Evolutionary conservation across 306 rosid genomes (phyloP), one percentile per base, ranked within the genome.

Genomic region (Inga oerstediana): DNA sequence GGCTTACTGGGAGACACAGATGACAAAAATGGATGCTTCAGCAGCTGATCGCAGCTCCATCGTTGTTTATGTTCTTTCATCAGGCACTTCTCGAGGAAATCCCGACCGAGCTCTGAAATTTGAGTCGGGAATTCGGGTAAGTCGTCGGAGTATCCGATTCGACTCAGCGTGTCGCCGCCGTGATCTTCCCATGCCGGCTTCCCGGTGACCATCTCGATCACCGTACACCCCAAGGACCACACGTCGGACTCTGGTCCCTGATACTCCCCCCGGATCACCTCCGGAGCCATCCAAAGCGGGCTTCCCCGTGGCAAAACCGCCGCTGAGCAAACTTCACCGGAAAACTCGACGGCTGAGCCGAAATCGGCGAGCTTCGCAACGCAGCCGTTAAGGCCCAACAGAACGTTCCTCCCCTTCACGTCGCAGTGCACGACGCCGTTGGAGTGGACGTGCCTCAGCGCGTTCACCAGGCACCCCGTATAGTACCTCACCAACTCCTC

Each of bases 281-380:
- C 97, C 72, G 97, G 95, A 3, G 94, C 97, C 97, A 93, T 93
- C 97, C 95, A 91, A 15, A 93, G 80, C 1, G 97, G 97, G 24
- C 93, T 93, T 8, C 97, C 97, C 3, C 97, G 92, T 5, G 92
- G 94, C 34, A 27, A 2, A 4, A 84, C 22, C 51, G 12, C 48
- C 66, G 2, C 19, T 14, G 44, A 56, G 0, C 27, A 0, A 0
- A 3, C 67, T 7, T 15, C 37, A 5, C 14, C 24, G 1, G 80
- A 12, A 0, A 72, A 2, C 7, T 83, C 87, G 15, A 72, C 39
- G 19, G 95, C 88, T 15, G 93, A 93, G 2, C 97, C 97, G 82
- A 93, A 93, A 81, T 93, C 95, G 7, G 86, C 88, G 52, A 93
- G 93, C 86, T 90, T 91, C 5, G 89, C 89, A 4, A 65, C 59